Conservation (phyloP, 2,329 filamentous ascomycete species). For the Pseudocercospora eumusae region DNA sequence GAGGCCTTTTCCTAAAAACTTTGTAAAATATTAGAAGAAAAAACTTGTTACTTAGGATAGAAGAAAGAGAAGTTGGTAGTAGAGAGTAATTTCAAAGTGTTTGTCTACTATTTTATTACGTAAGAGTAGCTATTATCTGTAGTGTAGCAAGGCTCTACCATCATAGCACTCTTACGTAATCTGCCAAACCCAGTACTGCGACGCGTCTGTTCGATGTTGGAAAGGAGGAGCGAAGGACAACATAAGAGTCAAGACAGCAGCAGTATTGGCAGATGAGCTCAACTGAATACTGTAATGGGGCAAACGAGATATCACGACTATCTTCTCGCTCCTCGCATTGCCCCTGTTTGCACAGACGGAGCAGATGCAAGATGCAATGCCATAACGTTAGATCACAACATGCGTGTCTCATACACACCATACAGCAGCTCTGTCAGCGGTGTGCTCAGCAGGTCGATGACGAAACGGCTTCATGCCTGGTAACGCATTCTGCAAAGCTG, state of each 20-base stretch:
- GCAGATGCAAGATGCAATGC: not conserved
- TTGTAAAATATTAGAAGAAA: too few relatives aligned
- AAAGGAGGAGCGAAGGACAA: not conserved
- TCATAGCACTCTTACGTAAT: too few relatives aligned
- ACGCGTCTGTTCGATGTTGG: not conserved
- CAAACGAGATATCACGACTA: not conserved
- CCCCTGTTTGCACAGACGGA: too few relatives aligned
- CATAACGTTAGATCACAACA: not conserved
- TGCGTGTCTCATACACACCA: slow-evolving; percentile 1
- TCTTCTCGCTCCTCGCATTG: not conserved
- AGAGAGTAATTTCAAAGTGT: too few relatives aligned
- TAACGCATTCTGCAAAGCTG: not conserved
- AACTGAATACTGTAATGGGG: not conserved
- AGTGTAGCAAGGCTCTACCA: too few relatives aligned
- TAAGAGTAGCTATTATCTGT: too few relatives aligned
- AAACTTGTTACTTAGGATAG: too few relatives aligned
- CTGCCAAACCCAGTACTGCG: too few relatives aligned
- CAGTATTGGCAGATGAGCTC: not conserved
- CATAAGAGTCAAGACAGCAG: not conserved
- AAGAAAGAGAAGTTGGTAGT: too few relatives aligned
- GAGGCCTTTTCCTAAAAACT: too few relatives aligned
- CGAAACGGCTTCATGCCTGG: not conserved
- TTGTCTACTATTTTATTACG: too few relatives aligned
- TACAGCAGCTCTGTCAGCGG: not conserved
- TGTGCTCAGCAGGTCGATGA: not conserved